Evolutionary conservation across 2,329 filamentous ascomycete species (phyloP).

Genomic region (Aspergillus ochraceoroseus): DNA sequence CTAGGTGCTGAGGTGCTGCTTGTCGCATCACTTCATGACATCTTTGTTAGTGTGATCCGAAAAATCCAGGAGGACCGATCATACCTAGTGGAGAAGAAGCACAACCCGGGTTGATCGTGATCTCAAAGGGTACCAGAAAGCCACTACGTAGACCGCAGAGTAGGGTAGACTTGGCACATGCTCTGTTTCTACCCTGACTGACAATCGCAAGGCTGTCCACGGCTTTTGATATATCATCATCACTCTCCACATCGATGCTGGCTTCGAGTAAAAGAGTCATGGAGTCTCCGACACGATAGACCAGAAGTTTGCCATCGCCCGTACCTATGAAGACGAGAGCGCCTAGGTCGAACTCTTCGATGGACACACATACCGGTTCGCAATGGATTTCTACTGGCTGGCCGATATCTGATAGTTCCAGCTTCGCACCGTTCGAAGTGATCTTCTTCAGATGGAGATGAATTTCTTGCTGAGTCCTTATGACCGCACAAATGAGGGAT

Average conservation of each 20-base stretch:
- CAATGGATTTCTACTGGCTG: conserved; percentile 25
- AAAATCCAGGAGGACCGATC: not conserved
- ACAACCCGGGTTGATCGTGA: conserved; percentile 24
- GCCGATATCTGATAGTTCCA: conserved; percentile 24
- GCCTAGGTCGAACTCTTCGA: conserved; percentile 27
- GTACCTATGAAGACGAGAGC: conserved; percentile 40
- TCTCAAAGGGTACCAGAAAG: conserved; percentile 37
- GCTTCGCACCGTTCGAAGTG: conserved; percentile 12
- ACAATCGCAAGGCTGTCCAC: conserved; percentile 36
- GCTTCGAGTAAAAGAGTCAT: conserved; percentile 25
- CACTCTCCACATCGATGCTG: conserved; percentile 20
- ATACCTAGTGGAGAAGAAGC: conserved; percentile 28
- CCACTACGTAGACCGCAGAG: conserved; percentile 48
- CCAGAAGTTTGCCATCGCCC: conserved; percentile 34
- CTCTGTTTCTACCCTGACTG: conserved; percentile 15
- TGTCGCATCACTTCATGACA: conserved; percentile 32
- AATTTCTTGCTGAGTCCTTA: conserved; percentile 25
- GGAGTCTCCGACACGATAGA: conserved; percentile 27
- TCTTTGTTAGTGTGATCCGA: conserved; percentile 14
- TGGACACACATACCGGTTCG: conserved; percentile 37
- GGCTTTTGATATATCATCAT: conserved; percentile 31
- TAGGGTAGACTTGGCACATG: conserved; percentile 24
- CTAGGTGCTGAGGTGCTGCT: conserved; percentile 28
- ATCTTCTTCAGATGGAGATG: conserved; percentile 30
- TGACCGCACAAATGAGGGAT: conserved; percentile 29